Percentiles rank a stretch among this genome's conserved stretches.
phyloP scores from a whole-genome alignment of 176 grass and related monocot genomes.

The Carex myosuroides region DNA sequence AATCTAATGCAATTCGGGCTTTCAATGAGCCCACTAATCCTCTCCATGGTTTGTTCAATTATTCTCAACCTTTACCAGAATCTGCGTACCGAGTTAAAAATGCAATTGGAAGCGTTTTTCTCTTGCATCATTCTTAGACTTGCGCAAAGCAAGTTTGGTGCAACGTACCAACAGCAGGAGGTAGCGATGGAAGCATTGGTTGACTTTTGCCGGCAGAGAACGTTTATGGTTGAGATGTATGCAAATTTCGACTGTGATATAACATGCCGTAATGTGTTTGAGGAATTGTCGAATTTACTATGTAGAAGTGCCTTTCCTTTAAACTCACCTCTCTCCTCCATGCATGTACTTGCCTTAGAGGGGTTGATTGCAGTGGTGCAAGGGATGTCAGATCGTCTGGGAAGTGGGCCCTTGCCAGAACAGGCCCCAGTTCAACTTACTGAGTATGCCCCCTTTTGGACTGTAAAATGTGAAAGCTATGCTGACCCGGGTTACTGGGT shows the following conservation, averaged over 20 bases:
- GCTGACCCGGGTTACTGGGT: conserved; percentile 86
- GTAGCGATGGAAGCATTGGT: conserved; percentile 95
- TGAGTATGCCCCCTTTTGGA: conserved; percentile 91
- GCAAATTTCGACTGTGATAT: conserved; percentile 97
- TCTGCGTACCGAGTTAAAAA: conserved; percentile 75
- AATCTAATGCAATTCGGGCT: conserved; percentile 95
- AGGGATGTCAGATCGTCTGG: conserved; percentile 78
- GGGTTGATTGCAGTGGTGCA: conserved; percentile 94
- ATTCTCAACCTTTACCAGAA: conserved; percentile 93
- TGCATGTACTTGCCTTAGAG: conserved; percentile 87
- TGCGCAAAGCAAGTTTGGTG: conserved; percentile 80
- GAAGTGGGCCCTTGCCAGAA: conserved; percentile 46
- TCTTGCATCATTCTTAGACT: conserved; percentile 92
- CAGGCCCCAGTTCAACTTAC: conserved; percentile 59
- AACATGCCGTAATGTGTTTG: conserved; percentile 95
- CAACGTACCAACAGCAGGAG: conserved; percentile 89
- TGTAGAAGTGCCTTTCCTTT: conserved; percentile 97
- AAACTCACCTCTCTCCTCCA: conserved; percentile 87
- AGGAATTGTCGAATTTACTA: conserved; percentile 85
- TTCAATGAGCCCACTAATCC: conserved; percentile 74
- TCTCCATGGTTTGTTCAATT: conserved; percentile 92
- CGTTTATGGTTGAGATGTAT: conserved; percentile 97
- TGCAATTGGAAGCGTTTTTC: conserved; percentile 97
- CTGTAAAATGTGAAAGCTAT: conserved; percentile 74
- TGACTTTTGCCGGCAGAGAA: conserved; percentile 79